A percentile compares a stretch with the other conserved stretches of the same genome.
Conservation (phyloP, 352 stramenopile genomes). For the Lagenidium sp. region DNA sequence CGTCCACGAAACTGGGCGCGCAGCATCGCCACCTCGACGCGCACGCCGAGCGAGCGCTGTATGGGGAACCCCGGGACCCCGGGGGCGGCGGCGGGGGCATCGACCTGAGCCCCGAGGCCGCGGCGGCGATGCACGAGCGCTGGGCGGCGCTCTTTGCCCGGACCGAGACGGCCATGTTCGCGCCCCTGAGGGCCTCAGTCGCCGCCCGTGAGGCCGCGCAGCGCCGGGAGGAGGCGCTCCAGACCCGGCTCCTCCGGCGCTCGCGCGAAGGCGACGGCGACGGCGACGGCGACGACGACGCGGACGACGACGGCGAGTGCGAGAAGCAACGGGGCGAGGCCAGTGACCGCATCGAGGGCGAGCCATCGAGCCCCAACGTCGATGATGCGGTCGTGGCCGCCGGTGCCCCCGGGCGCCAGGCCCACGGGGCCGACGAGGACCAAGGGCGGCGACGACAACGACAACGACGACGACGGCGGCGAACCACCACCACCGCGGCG, state of each 20-base stretch:
- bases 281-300: conserved; percentile 1
- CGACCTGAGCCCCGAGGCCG: conserved; percentile 22
- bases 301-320: conserved; percentile 26
- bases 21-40: too few relatives aligned
- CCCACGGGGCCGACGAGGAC: too few relatives aligned
- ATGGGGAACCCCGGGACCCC: background rate
- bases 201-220: background rate
- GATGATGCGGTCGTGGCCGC: background rate
- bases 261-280: background rate
- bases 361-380: conserved; percentile 1
- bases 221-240: background rate
- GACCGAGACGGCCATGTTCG: conserved; percentile 35
- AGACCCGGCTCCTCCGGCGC: background rate
- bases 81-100: conserved; percentile 18
- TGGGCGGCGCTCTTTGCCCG: conserved; percentile 35
- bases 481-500: conserved; percentile 3
- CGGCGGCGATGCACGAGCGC: conserved; percentile 29
- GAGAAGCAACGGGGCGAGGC: conserved; percentile 46
- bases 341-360: conserved; percentile 21
- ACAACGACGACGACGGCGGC: conserved; percentile 3
- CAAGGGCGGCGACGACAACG: background rate
- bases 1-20: too few relatives aligned
- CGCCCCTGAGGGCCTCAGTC: conserved; percentile 11
- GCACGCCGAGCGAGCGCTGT: background rate
- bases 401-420: too few relatives aligned